Conservation (phyloP, 2,329 filamentous ascomycete genomes). For the Colletotrichum tamarilloi region DNA sequence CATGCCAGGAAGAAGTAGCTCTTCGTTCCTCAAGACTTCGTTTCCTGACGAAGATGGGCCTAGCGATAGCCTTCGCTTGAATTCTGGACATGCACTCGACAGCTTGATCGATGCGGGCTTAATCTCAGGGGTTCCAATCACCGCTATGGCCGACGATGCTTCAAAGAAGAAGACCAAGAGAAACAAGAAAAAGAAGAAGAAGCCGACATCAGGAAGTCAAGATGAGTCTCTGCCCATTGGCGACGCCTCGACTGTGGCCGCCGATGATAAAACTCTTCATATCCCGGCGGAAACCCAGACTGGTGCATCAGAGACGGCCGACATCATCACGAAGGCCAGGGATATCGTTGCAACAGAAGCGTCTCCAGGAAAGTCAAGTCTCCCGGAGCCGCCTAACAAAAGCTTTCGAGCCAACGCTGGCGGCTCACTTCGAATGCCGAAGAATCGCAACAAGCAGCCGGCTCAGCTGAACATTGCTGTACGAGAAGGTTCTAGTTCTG, state of each 20-base stretch:
- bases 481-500: background rate
- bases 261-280: background rate
- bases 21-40: background rate
- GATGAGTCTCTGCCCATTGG: background rate
- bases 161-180: conserved; percentile 37
- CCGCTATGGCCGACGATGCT: background rate
- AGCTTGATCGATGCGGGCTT: background rate
- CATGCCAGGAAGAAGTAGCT: background rate
- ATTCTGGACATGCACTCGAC: background rate
- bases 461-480: background rate
- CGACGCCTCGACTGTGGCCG: background rate
- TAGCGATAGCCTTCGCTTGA: background rate
- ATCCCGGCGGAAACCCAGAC: background rate
- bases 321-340: background rate
- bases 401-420: conserved; percentile 44
- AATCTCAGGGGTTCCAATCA: background rate
- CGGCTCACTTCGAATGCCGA: conserved; percentile 47
- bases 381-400: conserved; percentile 17
- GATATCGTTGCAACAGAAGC: background rate
- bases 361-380: background rate
- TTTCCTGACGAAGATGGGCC: background rate
- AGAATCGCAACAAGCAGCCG: conserved; percentile 42
- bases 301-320: background rate
- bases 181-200: conserved; percentile 41
- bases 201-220: background rate